These are phyloP conservation scores for Thalia dealbata DNA, from an alignment of 176 grass and related monocot species.

Conservation along the genomic window DNA sequence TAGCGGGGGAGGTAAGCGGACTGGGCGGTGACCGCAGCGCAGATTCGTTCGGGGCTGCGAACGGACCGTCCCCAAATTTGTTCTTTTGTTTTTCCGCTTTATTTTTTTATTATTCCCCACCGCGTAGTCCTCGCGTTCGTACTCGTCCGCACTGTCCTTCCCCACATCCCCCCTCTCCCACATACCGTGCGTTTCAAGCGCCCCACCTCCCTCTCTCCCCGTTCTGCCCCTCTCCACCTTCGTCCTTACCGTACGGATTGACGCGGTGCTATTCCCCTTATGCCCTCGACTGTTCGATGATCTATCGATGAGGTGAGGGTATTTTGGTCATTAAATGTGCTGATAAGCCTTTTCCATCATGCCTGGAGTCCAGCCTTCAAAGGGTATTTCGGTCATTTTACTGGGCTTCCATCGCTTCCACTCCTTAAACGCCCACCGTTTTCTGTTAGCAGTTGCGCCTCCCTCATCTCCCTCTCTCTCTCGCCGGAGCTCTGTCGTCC, in stretches of 20 bases:
- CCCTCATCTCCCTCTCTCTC: neutral
- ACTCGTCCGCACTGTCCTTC: slow-evolving; percentile 14
- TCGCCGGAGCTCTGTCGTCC: neutral
- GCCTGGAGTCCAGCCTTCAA: neutral
- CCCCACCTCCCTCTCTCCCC: neutral
- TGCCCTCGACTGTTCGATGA: neutral
- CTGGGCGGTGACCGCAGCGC: neutral
- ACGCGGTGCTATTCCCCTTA: neutral
- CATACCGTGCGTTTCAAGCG: neutral
- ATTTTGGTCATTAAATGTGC: neutral
- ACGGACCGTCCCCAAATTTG: slow-evolving; percentile 2
- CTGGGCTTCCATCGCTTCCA: too few relatives aligned
- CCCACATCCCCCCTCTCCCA: slow-evolving; percentile 27
- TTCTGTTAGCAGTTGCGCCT: neutral
- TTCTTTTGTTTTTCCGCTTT: neutral
- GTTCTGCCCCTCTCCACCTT: slow-evolving; percentile 17
- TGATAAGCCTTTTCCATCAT: rapidly evolving
- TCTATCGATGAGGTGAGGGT: neutral
- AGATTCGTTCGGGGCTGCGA: neutral
- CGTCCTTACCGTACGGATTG: slow-evolving; percentile 19
- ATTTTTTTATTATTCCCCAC: neutral
- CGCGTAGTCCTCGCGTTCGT: neutral
- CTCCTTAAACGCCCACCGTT: neutral
- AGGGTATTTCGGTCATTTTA: neutral
- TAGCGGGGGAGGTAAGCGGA: neutral